Base-by-base conservation (phyloP, 2,329 filamentous ascomycete genomes). In the Thermoascus crustaceus region DNA sequence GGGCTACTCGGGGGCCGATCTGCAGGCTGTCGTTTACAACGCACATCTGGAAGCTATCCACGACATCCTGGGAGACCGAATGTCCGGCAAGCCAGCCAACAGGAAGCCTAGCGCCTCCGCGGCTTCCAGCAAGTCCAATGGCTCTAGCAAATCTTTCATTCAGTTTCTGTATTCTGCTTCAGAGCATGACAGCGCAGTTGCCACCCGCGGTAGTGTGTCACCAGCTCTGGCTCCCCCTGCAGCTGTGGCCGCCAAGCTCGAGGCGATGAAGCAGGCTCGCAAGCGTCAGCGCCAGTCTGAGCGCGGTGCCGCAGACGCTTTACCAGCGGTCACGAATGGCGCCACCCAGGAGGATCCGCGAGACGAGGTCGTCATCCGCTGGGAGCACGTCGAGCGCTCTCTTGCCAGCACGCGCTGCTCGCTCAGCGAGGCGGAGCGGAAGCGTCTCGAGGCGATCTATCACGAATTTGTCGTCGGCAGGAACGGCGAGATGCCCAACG, bases 41-140 rank as follows among this genome's bases (percentile, higher is more conserved):
- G 88, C 91, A 0, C 91, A 98, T 57, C 73, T 98, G 4, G 89
- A 96, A 64, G 91, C 91, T 18, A 95, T 98, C 45, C 91, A 98
- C 55, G 88, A 95, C 47, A 79, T 93, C 2, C 74, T 98, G 0
- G 81, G 78, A 35, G 76, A 80, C 50, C 51, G 47, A 20, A 48
- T 53, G 5, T 38, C 40, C 11, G 68, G n/a, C n/a, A n/a, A 77
- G 31, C 48, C 30, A 41, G 48, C 25, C 44, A 60, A 50, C 21
- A 50, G 56, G 18, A 48, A 51, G 17, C 46, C 43, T 30, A 42
- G 46, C 14, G 52, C 62, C 4, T 47, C 53, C 27, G 34, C 52
- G 32, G 40, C 43, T 57, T 61, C 34, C 54, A 57, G 44, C n/a
- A n/a, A n/a, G n/a, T n/a, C n/a, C n/a, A n/a, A n/a, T n/a, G n/a